These are phyloP conservation scores for Aspergillus hortae DNA, from an alignment of 2,329 filamentous ascomycete genomes.

Conservation along the genomic window DNA sequence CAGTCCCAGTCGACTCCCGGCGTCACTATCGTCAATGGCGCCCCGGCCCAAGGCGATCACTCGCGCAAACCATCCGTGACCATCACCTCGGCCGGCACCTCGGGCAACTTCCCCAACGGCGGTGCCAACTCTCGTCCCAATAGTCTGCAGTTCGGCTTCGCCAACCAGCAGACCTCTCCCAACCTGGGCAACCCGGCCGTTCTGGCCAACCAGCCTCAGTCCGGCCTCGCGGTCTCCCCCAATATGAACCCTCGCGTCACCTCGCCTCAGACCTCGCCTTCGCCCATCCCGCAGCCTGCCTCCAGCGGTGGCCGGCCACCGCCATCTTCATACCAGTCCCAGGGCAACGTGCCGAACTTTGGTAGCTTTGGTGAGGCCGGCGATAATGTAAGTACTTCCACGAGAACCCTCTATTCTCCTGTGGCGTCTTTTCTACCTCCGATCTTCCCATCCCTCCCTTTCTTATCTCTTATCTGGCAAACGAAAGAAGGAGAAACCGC, in stretches of 20 bases:
- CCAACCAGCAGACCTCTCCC: constrained; percentile 57
- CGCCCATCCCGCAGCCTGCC: constrained; percentile 85
- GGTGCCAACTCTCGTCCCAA: constrained; percentile 56
- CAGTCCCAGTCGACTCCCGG: constrained; percentile 32
- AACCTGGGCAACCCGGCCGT: constrained; percentile 61
- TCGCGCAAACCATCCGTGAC: constrained; percentile 84
- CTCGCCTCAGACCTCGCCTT: constrained; percentile 84
- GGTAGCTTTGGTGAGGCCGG: constrained; percentile 72
- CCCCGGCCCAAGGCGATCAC: constrained; percentile 60
- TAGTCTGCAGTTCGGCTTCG: constrained; percentile 75
- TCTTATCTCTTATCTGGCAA: background rate
- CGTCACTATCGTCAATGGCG: constrained; percentile 66
- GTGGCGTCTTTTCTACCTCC: background rate
- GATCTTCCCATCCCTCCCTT: background rate
- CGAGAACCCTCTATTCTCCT: background rate
- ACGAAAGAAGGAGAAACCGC: background rate
- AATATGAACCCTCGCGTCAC: constrained; percentile 67
- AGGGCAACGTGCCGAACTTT: constrained; percentile 70
- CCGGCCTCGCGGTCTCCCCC: constrained; percentile 47
- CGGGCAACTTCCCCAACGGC: constrained; percentile 73
- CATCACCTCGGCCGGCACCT: constrained; percentile 79
- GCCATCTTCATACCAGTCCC: constrained; percentile 68
- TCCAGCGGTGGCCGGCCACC: constrained; percentile 81
- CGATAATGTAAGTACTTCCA: constrained; percentile 63
- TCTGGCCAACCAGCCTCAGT: constrained; percentile 40